These are phyloP conservation scores for Schoenoplectus triqueter DNA, from an alignment of 202 grass and related monocot genomes.

Conservation along the genomic window DNA sequence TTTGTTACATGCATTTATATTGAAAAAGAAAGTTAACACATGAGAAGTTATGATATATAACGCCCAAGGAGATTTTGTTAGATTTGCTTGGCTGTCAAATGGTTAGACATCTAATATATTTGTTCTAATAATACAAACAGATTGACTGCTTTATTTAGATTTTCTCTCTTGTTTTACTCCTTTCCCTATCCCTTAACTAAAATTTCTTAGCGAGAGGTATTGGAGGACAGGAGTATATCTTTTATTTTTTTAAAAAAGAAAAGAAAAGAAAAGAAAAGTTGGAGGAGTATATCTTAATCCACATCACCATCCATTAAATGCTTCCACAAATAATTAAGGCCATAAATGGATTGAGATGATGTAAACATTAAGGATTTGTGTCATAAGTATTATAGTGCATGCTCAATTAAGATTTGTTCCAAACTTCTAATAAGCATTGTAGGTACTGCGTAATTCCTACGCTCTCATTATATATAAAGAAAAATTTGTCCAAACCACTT, in stretches of 20 bases:
- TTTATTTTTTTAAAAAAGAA: neutral
- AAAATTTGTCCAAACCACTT: neutral
- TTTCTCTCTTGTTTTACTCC: neutral
- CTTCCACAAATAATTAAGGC: slow-evolving; percentile 11
- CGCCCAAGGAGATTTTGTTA: neutral
- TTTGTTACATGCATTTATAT: neutral
- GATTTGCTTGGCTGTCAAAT: neutral
- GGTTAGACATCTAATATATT: neutral
- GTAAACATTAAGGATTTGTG: neutral
- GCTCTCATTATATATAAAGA: no score
- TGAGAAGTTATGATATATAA: neutral
- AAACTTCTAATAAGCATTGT: neutral
- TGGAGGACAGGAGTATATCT: neutral
- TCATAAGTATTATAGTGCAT: neutral
- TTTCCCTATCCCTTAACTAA: neutral
- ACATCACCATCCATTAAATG: slow-evolving; percentile 3
- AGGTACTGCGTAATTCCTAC: neutral
- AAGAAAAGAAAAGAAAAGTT: neutral
- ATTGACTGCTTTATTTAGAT: neutral
- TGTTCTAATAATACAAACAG: slow-evolving; percentile 10
- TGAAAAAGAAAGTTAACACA: neutral
- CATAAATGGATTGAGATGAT: neutral
- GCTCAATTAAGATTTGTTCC: neutral
- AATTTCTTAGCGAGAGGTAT: neutral
- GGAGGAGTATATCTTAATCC: neutral